These are phyloP conservation scores for Arxiozyma heterogenica DNA, from an alignment of 1,139 yeast genomes.

Conservation along the genomic window DNA sequence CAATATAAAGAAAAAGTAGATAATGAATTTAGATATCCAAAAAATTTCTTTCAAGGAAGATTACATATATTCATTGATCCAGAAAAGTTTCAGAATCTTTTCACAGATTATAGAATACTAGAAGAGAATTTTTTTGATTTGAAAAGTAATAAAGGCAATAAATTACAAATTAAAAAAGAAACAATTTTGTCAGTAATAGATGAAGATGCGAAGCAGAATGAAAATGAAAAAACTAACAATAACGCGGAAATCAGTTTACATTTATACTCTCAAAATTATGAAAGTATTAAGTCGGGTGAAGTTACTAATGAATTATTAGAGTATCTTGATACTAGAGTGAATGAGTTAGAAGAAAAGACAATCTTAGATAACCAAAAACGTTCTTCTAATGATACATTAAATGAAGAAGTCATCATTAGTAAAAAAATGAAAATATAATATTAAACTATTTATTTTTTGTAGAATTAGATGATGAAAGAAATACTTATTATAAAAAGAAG, in stretches of 20 bases:
- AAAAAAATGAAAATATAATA: not conserved
- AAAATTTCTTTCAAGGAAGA: conserved; percentile 25
- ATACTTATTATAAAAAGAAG: not conserved
- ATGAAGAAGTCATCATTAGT: not conserved
- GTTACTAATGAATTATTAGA: conserved; percentile 26
- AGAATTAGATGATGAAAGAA: not conserved
- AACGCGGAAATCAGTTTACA: not conserved
- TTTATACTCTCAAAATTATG: conserved; percentile 18
- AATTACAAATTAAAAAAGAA: conserved; percentile 20
- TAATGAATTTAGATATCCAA: conserved; percentile 23
- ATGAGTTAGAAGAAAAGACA: conserved; percentile 19
- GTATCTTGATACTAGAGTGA: conserved; percentile 22
- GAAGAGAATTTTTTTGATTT: conserved; percentile 30
- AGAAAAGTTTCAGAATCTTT: conserved; percentile 19
- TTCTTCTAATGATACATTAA: not conserved
- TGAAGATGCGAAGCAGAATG: conserved; percentile 12
- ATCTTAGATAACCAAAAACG: conserved; percentile 18
- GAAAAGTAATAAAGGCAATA: conserved; percentile 30
- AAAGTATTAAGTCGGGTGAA: conserved; percentile 23
- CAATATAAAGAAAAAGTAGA: conserved; percentile 25
- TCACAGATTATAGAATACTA: conserved; percentile 25
- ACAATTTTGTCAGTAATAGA: conserved; percentile 21
- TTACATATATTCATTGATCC: conserved; percentile 14
- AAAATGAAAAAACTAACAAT: not conserved
- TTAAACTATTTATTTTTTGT: not conserved